Base-by-base conservation (phyloP, 805 yeast species). In the Soucietia sequanensis region DNA sequence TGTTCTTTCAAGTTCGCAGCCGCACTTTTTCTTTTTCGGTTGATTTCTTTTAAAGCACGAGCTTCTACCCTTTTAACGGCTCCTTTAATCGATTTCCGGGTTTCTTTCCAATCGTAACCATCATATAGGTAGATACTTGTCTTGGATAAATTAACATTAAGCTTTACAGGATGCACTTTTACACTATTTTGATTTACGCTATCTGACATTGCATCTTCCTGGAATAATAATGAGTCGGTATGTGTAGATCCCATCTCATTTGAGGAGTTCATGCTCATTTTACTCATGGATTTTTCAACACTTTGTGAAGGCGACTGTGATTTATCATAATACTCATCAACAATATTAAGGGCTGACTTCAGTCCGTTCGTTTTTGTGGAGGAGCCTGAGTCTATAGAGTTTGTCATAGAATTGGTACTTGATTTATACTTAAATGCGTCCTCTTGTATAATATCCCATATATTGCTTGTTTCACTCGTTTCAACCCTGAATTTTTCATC, bases 91-190 rank as follows among this genome's bases (percentile, higher is more conserved):
- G 80, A 68, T 16, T 67, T 68, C 38, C 95, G 71, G 0, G 98
- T 88, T 27, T 77, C 76, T 36, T 74, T 75, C 95, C 97, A 89
- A 48, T 93, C 98, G 52, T 81, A 93, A 0, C 99, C 99, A 62
- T 93, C 99, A 54, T 75, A 80, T 13, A 91, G 59, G 33, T 68
- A 75, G 2, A 84, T 48, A 1, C 48, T 52, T 0, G 67, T 57
- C 31, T 69, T 70, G 2, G 70, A 53, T 4, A 72, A 49, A 28
- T 64, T 62, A 6, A 68, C 38, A 26, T 59, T 59, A 15, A 67
- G 7, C 21, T 43, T 48, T 5, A 62, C 38, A 2, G 64, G 63
- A 19, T 48, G 41, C 2, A 52, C 48, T 3, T 31, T 27, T 6
- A 33, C 21, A 4, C 23, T 27, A 1, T 15, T 20, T 11, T 29